Percentiles rank a stretch among this genome's conserved stretches.
phyloP scores from a whole-genome alignment of 345 rosid species.

The Eucalyptus pauciflora region DNA sequence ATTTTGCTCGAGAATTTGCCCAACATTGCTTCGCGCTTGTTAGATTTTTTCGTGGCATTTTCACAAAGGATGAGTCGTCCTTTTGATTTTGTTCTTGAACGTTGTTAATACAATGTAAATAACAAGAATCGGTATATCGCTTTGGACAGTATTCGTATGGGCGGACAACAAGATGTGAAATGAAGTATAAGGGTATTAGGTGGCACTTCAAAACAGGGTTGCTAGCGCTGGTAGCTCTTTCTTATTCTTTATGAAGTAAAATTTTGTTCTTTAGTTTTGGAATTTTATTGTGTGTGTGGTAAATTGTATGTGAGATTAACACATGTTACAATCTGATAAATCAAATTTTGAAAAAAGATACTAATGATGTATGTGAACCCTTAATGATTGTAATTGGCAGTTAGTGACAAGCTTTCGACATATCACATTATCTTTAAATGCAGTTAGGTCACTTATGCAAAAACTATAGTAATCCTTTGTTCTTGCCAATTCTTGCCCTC shows the following conservation, averaged over 20 bases:
- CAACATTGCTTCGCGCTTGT: background rate
- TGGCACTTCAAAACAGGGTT: rapidly evolving
- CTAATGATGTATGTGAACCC: background rate
- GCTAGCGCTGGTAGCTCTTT: background rate
- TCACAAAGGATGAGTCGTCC: background rate
- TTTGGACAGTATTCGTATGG: background rate
- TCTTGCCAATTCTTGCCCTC: background rate
- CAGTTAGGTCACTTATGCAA: background rate
- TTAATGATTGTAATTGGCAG: background rate
- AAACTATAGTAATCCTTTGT: background rate
- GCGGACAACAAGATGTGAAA: background rate
- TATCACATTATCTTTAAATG: background rate
- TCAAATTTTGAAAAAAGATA: background rate
- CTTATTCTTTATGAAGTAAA: background rate
- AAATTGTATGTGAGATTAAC: background rate
- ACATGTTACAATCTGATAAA: background rate
- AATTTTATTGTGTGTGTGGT: background rate
- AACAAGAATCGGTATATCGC: background rate
- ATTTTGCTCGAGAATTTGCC: background rate
- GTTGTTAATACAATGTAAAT: background rate
- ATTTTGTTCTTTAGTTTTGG: background rate
- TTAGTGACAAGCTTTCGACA: background rate
- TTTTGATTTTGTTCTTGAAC: background rate
- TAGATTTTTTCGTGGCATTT: background rate
- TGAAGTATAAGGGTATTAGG: background rate